Base-by-base conservation (phyloP, 768 basidiomycete species). In the Boletales sp. region DNA sequence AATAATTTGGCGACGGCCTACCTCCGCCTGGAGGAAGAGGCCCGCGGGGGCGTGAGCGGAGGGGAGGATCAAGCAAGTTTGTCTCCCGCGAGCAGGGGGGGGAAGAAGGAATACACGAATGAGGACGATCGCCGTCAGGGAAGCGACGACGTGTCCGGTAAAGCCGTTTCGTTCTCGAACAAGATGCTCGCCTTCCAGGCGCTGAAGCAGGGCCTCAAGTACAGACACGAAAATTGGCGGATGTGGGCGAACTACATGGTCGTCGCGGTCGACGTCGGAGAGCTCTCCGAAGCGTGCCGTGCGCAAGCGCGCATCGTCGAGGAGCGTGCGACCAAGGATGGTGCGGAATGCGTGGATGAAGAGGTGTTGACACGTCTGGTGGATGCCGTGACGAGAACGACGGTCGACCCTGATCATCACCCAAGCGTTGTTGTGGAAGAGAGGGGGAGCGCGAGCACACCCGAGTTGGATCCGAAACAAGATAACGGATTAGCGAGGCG, bases 211-310 rank as follows among this genome's bases (percentile, higher is more conserved):
- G 94, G 96, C 2, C 78, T 98, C 53, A 85, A 84, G 58, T 82
- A 79, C 67, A 80, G 81, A 43, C 89, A 92, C 65, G 85, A 90
- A 25, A 94, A 93, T 62, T 98, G 95, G 94, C 81, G 92, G 17
- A 94, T 99, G 89, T 99, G 96, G 96, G 78, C 79, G 53, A 99
- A 99, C 74, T 98, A 94, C 74, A 94, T 91, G 86, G 75, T 96
- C 61, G 86, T 98, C 25, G 79, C 90, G 4, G 76, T 96, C 68
- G 93, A 97, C 57, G 88, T 97, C 17, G 95, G 94, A 8, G 94
- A 98, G 64, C 77, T 97, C 43, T 75, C 82, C 1, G 95, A 99
- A 63, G 86, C 92, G 1, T 85, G 83, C 51, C 84, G 90, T 35
- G 95, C 94, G 0, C 75, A 92, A 18, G 77, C 79, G 0, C 84